Evolutionary conservation across 495 filamentous ascomycete genomes (phyloP).

Genomic region (Cercophora samala): DNA sequence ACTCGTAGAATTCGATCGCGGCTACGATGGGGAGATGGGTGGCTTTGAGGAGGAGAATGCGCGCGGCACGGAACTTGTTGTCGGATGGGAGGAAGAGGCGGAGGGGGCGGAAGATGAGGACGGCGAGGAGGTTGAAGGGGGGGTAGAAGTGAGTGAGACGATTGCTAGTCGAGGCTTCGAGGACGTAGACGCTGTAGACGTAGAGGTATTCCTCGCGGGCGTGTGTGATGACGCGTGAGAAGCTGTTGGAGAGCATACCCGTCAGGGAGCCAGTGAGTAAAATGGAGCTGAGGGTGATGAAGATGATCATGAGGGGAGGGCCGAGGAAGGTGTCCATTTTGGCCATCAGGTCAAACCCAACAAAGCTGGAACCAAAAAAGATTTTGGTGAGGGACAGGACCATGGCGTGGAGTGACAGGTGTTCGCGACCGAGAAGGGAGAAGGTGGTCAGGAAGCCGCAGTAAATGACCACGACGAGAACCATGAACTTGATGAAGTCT

Average conservation of each 20-base stretch:
- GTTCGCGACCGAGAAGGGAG: conserved; percentile 77
- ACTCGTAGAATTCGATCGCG: conserved; percentile 50
- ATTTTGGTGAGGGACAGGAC: conserved; percentile 86
- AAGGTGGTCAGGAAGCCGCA: conserved; percentile 89
- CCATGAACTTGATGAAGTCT: conserved; percentile 86
- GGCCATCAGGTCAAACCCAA: conserved; percentile 67
- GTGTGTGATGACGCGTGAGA: conserved; percentile 71
- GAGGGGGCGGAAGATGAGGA: conserved; percentile 78
- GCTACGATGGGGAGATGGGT: conserved; percentile 55
- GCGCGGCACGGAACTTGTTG: conserved; percentile 60
- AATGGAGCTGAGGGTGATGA: conserved; percentile 84
- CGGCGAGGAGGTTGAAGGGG: conserved; percentile 73
- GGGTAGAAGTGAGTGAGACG: conserved; percentile 79
- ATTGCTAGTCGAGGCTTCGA: conserved; percentile 75
- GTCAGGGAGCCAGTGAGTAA: conserved; percentile 88
- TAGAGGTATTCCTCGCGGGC: conserved; percentile 84
- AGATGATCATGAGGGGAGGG: conserved; percentile 73
- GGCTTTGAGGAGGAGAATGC: conserved; percentile 72
- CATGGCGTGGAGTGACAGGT: conserved; percentile 71
- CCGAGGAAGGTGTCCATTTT: conserved; percentile 50
- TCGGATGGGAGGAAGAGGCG: conserved; percentile 71
- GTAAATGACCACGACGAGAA: conserved; percentile 82
- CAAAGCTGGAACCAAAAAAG: conserved; percentile 68
- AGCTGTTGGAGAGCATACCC: conserved; percentile 84
- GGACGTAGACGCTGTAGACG: conserved; percentile 70